Evolutionary conservation across 306 rosid genomes (phyloP).

Genomic region (Fragaria iinumae): DNA sequence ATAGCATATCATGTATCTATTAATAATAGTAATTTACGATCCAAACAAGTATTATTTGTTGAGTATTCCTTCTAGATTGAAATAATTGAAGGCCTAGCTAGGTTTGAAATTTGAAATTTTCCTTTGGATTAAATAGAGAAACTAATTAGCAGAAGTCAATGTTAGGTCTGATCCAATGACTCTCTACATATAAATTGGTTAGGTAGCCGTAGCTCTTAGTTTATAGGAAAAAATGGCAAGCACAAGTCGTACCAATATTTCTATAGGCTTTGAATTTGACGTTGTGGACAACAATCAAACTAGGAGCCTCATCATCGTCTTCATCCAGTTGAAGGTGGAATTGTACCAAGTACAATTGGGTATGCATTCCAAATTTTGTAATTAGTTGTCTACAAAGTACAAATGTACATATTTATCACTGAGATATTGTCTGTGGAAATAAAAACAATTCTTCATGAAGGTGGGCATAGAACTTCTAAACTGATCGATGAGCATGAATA

Average conservation of each 20-base stretch:
- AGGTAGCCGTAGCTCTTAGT: conserved; percentile 1
- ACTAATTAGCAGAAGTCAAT: conserved; percentile 17
- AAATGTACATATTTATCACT: not conserved
- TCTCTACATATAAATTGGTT: not conserved
- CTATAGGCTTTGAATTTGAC: not conserved
- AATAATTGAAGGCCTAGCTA: conserved; percentile 1
- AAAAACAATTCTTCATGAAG: not conserved
- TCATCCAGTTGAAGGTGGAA: not conserved
- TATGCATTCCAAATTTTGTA: not conserved
- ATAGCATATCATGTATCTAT: not conserved
- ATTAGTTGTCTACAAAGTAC: not conserved
- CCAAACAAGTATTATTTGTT: not conserved
- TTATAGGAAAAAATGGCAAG: too few species aligned
- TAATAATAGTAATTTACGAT: not conserved
- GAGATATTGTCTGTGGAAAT: not conserved
- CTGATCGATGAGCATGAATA: not conserved
- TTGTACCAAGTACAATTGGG: conserved; percentile 6
- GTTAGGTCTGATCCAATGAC: conserved; percentile 19
- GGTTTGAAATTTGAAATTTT: not conserved
- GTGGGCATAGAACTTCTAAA: not conserved
- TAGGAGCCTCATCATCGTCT: conserved; percentile 14
- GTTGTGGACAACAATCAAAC: not conserved
- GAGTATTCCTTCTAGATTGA: not conserved
- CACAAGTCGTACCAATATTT: not conserved
- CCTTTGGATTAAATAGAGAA: not conserved